Base-by-base conservation (phyloP, 345 rosid genomes). In the Jatropha curcas region DNA sequence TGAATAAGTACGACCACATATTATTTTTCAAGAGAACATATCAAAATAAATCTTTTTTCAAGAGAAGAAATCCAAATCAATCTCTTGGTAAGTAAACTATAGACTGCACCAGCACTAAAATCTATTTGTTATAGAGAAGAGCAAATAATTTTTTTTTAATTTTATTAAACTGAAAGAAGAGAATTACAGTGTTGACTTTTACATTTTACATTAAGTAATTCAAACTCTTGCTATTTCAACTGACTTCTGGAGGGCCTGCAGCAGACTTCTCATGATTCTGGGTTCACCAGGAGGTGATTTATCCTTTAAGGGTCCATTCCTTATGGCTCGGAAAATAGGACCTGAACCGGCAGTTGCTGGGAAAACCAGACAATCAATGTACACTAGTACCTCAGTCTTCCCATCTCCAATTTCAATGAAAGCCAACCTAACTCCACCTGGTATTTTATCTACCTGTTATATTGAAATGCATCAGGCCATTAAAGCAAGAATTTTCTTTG, bases 251-350 rank as follows among this genome's bases (percentile, higher is more conserved):
- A 92, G 88, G 35, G 96, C 98, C 20, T 81, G 87, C 43, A 90
- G 90, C 63, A 92, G 93, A 52, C 97, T 90, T 86, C 97, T 90
- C 97, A 90, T 90, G 86, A 94, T 92, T 71, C 95, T 90, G 20
- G 93, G 92, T 76, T 92, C 97, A 39, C 97, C 95, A 0, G 98
- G 98, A 37, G 96, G 93, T 25, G 93, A 73, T 60, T 80, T 77
- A 52, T 88, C 89, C 79, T 89, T 94, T 73, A 75, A 35, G 25
- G 80, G 74, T 6, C 97, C 98, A 41, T 90, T 86, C 76, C 97
- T 88, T 46, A 85, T 77, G 4, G 97, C 98, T 80, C 86, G 80
- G 76, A 94, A 94, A 30, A 90, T 76, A 6, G 94, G 96, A 71
- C 76, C 86, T 8, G 86, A 77, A 30, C 77, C 83, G 45, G 74